Evolutionary conservation across 805 yeast species (phyloP), one percentile per base, ranked within the genome.

Genomic region (Kodamaea neixiangensis): DNA sequence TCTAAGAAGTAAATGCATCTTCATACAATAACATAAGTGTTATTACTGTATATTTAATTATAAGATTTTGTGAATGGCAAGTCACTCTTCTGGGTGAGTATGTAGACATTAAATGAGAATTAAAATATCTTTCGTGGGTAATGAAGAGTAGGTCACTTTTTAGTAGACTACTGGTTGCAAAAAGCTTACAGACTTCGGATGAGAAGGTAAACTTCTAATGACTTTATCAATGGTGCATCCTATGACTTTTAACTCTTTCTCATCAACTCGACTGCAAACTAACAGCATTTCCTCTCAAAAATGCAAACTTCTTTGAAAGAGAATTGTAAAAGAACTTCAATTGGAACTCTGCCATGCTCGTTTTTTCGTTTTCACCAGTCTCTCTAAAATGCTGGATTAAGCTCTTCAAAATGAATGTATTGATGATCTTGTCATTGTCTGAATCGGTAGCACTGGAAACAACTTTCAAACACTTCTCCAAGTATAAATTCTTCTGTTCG

Each of bases 391-490:
- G 46, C 22, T 34, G 43, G 6, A 52, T 31, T 49, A 62, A 50
- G 20, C 57, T 52, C 37, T 51, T 54, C 44, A 64, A 56, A 4
- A 65, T 54, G 34, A 62, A 56, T 1, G 60, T 48, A 34, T 57
- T 52, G 29, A 64, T 35, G n/a, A 62, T 52, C 19, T 58, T 56
- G 14, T 62, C 66, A 35, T 53, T 55, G 38, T 60, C 64, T 7
- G 62, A 51, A 5, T 49, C 43, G 3, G 60, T 45, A 1, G 50
- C 43, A 3, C 44, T 49, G 5, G 62, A 44, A 11, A 59, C 45
- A 9, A 52, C 44, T 31, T 53, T 43, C 29, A 58, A 35, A 46
- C 65, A 61, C 39, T 45, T 49, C 9, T 53, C 50, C 15, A 55
- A 53, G 44, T 55, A 56, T 44, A 47, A 31, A 37, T 56, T 56